phyloP scores from a whole-genome alignment of 164 flowering plant genomes.

The Euptelea pleiosperma region DNA sequence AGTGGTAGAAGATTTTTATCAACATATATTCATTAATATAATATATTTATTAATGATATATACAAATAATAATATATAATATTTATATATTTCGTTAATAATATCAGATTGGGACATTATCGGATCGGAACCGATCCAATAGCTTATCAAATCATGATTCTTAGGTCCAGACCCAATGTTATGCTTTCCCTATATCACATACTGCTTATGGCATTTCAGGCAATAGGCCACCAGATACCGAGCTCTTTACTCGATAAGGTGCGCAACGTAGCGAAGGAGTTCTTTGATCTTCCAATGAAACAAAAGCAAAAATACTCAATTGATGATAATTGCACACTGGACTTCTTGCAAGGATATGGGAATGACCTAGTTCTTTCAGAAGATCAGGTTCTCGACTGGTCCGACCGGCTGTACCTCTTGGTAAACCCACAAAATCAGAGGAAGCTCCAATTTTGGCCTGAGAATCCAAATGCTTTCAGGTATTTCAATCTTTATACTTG shows the following conservation, averaged over 20 bases:
- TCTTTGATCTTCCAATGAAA: conserved; percentile 29
- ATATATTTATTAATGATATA: no score
- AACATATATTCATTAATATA: no score
- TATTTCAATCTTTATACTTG: neutral
- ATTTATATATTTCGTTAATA: no score
- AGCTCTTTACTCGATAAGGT: conserved; percentile 27
- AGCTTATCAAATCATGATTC: no score
- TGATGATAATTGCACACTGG: conserved; percentile 10
- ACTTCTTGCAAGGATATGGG: conserved; percentile 14
- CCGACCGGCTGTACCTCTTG: conserved; percentile 11
- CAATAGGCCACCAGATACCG: conserved; percentile 28
- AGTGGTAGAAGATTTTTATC: no score
- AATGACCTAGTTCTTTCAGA: conserved; percentile 1
- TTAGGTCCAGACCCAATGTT: no score
- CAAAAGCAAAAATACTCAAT: conserved; percentile 33
- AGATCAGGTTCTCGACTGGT: conserved; percentile 14
- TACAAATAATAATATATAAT: no score
- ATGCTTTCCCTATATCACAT: no score
- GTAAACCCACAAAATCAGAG: conserved; percentile 5
- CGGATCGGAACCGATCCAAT: no score
- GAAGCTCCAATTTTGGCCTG: conserved; percentile 12
- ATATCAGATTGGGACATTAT: no score
- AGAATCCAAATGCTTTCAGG: conserved; percentile 12
- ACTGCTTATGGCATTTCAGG: conserved; percentile 19
- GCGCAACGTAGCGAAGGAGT: conserved; percentile 17